Evolutionary conservation across 345 rosid species (phyloP).

Genomic region (Syzygium aqueum): DNA sequence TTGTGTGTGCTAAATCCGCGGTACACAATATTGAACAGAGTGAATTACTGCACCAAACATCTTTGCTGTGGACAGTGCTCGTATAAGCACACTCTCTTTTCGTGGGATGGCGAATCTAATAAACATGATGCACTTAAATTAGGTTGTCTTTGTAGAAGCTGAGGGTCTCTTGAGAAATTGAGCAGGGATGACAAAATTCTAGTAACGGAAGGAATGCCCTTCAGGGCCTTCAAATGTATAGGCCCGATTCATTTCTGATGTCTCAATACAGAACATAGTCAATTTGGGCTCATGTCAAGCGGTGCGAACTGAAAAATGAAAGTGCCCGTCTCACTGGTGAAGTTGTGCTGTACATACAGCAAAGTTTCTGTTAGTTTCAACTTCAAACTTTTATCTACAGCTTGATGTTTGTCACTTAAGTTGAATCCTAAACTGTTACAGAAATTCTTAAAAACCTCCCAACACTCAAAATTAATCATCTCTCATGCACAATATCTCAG

Average conservation of each 20-base stretch:
- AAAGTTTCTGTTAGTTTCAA: not conserved
- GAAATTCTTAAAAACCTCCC: not conserved
- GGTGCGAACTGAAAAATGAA: not conserved
- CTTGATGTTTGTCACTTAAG: not conserved
- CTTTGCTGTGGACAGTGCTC: not conserved
- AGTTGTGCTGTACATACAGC: not conserved
- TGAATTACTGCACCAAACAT: not conserved
- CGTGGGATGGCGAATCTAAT: not conserved
- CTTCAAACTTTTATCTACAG: not conserved
- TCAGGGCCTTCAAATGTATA: not conserved
- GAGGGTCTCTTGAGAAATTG: not conserved
- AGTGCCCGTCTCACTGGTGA: not conserved
- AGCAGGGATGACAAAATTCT: not conserved
- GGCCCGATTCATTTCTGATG: not conserved
- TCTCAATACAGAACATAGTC: not conserved
- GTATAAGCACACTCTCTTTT: not conserved
- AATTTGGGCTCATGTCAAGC: not conserved
- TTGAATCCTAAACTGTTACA: not conserved
- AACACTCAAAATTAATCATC: not conserved
- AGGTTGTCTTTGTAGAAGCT: not conserved
- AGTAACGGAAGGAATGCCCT: not conserved
- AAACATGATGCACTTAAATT: not conserved
- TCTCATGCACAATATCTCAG: not conserved
- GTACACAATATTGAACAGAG: not conserved
- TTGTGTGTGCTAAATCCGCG: not conserved